These are phyloP conservation scores for Populus hybrid DNA, from an alignment of 441 rosid species.

Conservation along the genomic window DNA sequence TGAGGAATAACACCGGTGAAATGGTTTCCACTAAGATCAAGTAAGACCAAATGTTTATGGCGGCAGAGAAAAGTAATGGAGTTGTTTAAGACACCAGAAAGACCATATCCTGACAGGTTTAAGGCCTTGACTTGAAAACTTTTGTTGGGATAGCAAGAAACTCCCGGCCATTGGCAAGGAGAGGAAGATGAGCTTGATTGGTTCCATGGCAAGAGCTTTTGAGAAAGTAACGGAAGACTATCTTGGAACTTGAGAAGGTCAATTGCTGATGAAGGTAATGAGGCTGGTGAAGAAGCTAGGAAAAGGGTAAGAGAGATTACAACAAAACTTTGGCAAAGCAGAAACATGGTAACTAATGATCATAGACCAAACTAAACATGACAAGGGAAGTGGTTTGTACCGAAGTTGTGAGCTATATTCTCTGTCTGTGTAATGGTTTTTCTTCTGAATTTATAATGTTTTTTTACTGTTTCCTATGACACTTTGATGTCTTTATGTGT, in stretches of 20 bases:
- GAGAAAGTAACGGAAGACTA: conserved; percentile 34
- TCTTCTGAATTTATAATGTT: background rate
- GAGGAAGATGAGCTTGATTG: conserved; percentile 21
- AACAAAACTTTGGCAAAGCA: conserved; percentile 12
- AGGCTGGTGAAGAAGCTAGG: conserved; percentile 9
- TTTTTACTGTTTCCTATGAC: background rate
- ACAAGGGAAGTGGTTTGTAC: background rate
- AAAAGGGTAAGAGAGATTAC: conserved; percentile 15
- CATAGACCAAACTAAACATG: background rate
- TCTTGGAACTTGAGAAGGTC: conserved; percentile 30
- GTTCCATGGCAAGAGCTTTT: conserved; percentile 34
- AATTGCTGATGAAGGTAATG: conserved; percentile 21
- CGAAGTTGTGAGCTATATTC: background rate
- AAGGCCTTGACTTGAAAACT: conserved; percentile 30
- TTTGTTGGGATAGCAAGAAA: conserved; percentile 29
- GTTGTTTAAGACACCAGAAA: conserved; percentile 27
- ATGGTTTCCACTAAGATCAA: conserved; percentile 40
- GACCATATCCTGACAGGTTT: conserved; percentile 32
- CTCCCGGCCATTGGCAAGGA: conserved; percentile 38
- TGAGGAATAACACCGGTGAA: conserved; percentile 34
- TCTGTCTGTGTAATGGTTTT: background rate
- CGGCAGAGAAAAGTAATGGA: conserved; percentile 30
- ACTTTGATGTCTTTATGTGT: background rate
- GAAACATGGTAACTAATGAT: conserved; percentile 15
- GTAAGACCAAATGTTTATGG: conserved; percentile 22